Conservation (phyloP, 768 basidiomycete genomes). For the Boletus reticulatus region DNA sequence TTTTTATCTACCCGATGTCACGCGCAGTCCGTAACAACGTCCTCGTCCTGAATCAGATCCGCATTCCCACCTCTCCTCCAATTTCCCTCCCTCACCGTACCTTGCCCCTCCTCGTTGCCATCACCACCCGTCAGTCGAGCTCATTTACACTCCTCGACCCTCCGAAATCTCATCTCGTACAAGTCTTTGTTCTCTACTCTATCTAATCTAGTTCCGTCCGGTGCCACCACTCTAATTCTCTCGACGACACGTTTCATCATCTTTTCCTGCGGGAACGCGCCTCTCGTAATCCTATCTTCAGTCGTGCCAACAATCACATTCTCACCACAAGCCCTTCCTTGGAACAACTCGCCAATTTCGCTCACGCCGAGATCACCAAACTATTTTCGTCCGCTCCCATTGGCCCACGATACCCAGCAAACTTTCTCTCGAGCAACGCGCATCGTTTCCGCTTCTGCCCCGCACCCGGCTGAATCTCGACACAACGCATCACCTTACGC, state of each 20-base stretch:
- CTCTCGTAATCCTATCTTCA: constrained; percentile 8
- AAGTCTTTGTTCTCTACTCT: neutral
- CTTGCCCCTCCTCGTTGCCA: neutral
- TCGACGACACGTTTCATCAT: neutral
- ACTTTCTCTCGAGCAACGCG: neutral
- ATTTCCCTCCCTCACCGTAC: neutral
- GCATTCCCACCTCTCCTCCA: constrained; percentile 4
- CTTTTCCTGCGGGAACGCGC: neutral
- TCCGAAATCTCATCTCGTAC: neutral
- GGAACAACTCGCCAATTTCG: constrained; percentile 10
- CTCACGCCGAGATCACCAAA: constrained; percentile 15
- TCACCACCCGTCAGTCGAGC: constrained; percentile 8
- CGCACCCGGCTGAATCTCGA: neutral
- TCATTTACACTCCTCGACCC: neutral
- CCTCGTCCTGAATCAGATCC: constrained; percentile 3
- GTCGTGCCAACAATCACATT: neutral
- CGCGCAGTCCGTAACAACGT: constrained; percentile 6
- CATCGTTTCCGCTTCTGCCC: neutral
- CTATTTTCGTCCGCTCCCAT: constrained; percentile 8
- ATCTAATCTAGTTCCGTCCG: constrained; percentile 17
- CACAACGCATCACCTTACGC: neutral
- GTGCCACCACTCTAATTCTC: constrained; percentile 1
- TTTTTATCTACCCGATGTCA: constrained; percentile 31
- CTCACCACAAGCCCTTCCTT: constrained; percentile 14
- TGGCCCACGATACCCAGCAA: constrained; percentile 7